phyloP scores from a whole-genome alignment of 1,139 yeast species.

The Suhomyces bribrorum region DNA sequence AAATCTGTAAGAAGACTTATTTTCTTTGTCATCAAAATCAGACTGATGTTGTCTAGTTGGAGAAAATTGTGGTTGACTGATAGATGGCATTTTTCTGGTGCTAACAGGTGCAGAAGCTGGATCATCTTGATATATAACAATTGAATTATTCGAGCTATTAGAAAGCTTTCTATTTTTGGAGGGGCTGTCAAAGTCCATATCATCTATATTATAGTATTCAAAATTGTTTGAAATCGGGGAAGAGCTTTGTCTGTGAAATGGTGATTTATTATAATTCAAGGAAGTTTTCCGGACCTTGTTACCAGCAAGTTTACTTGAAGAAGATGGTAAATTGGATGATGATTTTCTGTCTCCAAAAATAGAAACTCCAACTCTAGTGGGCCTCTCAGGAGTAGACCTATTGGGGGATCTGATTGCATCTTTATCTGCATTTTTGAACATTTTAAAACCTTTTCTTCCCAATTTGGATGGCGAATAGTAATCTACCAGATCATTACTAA shows the following conservation, averaged over 20 bases:
- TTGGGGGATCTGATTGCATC: constrained; percentile 39
- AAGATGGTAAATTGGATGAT: constrained; percentile 4
- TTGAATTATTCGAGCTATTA: constrained; percentile 18
- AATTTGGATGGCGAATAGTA: constrained; percentile 35
- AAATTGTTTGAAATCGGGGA: constrained; percentile 21
- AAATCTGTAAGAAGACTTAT: constrained; percentile 56
- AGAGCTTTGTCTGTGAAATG: constrained; percentile 21
- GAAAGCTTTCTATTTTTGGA: constrained; percentile 37
- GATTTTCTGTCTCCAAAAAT: constrained; percentile 20
- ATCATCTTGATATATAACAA: constrained; percentile 19
- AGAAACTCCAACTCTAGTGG: constrained; percentile 17
- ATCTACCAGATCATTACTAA: constrained; percentile 11
- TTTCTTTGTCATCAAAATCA: constrained; percentile 37
- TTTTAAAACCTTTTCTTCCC: constrained; percentile 34
- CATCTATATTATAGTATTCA: constrained; percentile 36
- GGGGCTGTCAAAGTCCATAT: constrained; percentile 36
- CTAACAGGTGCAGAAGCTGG: constrained; percentile 10
- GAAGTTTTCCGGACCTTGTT: constrained; percentile 19
- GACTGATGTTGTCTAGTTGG: constrained; percentile 9
- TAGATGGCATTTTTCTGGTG: constrained; percentile 7
- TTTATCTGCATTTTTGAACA: constrained; percentile 37
- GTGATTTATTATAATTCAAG: constrained; percentile 20
- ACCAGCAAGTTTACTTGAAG: constrained; percentile 7
- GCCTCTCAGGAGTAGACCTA: constrained; percentile 24
- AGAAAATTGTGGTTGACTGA: constrained; percentile 6